These are phyloP conservation scores for Emergomyces orientalis DNA, from an alignment of 2,329 filamentous ascomycete species.

Conservation along the genomic window DNA sequence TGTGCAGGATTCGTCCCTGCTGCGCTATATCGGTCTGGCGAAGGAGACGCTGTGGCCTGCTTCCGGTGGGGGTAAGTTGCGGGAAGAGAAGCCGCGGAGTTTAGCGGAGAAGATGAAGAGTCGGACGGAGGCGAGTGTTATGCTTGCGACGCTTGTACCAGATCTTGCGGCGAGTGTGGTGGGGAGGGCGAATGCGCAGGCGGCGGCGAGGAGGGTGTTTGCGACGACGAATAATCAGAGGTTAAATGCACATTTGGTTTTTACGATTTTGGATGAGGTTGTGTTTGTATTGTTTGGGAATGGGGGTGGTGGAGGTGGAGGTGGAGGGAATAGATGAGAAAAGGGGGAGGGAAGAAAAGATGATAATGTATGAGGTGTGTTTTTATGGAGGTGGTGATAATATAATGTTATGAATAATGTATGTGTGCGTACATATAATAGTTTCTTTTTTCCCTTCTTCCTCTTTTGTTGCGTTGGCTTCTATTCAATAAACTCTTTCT, in stretches of 20 bases:
- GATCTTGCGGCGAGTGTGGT: conserved; percentile 91
- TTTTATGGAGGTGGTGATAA: not conserved
- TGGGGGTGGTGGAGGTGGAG: conserved; percentile 9
- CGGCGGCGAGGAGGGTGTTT: conserved; percentile 78
- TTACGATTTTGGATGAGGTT: conserved; percentile 63
- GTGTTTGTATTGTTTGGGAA: conserved; percentile 53
- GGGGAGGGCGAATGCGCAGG: conserved; percentile 80
- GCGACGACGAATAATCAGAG: conserved; percentile 84
- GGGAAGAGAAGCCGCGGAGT: conserved; percentile 49
- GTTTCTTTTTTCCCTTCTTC: not conserved
- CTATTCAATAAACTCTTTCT: too few relatives aligned
- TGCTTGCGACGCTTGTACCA: conserved; percentile 81
- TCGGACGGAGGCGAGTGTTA: conserved; percentile 74
- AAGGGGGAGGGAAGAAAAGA: too few relatives aligned
- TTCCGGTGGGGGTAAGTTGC: conserved; percentile 29
- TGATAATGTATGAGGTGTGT: too few relatives aligned
- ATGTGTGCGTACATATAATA: not conserved
- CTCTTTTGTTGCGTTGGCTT: not conserved
- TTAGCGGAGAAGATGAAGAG: conserved; percentile 67
- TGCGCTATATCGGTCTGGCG: conserved; percentile 65
- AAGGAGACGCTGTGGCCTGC: conserved; percentile 71
- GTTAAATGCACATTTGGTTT: conserved; percentile 66
- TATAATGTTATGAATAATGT: not conserved
- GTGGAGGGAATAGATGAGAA: too few relatives aligned
- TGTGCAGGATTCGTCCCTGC: conserved; percentile 60